Evolutionary conservation across 768 basidiomycete species (phyloP).

Genomic region (Phaeotremella skinneri): DNA sequence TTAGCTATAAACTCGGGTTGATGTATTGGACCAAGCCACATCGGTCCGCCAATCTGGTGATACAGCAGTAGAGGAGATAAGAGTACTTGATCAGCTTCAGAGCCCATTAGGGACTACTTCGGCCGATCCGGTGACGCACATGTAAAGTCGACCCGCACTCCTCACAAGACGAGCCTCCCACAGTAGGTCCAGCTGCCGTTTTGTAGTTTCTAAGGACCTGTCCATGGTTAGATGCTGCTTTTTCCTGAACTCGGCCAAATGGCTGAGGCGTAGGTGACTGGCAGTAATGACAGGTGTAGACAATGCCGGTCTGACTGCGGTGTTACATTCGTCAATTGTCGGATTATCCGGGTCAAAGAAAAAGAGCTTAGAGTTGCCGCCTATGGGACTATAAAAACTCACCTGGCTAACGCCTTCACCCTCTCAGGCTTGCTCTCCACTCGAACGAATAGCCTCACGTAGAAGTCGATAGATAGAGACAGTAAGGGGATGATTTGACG

Average conservation of each 20-base stretch:
- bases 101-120: background rate
- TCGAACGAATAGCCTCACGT: slow-evolving; percentile 85
- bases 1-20: slow-evolving; percentile 68
- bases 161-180: slow-evolving; percentile 64
- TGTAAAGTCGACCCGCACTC: slow-evolving; percentile 78
- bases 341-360: background rate
- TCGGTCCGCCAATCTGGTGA: slow-evolving; percentile 79
- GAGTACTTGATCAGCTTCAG: background rate
- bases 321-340: slow-evolving; percentile 8
- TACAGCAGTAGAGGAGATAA: background rate
- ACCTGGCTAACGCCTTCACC: slow-evolving; percentile 81
- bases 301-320: slow-evolving; percentile 75
- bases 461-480: slow-evolving; percentile 94
- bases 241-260: slow-evolving; percentile 71
- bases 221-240: slow-evolving; percentile 59
- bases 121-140: slow-evolving; percentile 56
- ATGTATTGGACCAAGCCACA: slow-evolving; percentile 93
- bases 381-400: slow-evolving; percentile 39
- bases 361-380: background rate
- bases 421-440: slow-evolving; percentile 70
- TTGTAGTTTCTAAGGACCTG: slow-evolving; percentile 68
- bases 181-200: slow-evolving; percentile 63
- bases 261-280: slow-evolving; percentile 80
- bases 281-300: slow-evolving; percentile 81
- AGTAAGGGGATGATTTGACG: slow-evolving; percentile 79